These are phyloP conservation scores for Chondrus crispus DNA, from an alignment of 23 red algal genomes.

Conservation along the genomic window DNA sequence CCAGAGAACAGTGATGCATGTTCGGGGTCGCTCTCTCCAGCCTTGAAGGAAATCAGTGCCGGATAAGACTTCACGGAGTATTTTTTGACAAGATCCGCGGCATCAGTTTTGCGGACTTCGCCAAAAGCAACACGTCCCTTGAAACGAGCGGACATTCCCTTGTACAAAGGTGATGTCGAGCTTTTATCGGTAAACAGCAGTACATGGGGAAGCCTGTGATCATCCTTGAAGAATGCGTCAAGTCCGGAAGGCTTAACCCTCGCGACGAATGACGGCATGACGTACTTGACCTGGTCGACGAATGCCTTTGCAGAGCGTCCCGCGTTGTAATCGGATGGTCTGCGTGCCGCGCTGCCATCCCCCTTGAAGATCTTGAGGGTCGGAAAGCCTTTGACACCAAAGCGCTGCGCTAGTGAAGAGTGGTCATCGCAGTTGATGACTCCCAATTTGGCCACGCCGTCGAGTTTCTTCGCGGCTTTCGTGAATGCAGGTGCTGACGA, in stretches of 20 bases:
- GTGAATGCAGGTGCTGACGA: constrained; percentile 63
- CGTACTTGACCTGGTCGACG: constrained; percentile 56
- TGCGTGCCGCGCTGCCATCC: constrained; percentile 14
- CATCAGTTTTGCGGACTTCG: constrained; percentile 71
- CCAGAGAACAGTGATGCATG: constrained; percentile 21
- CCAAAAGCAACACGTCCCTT: constrained; percentile 61
- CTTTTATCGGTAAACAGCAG: constrained; percentile 82
- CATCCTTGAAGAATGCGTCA: constrained; percentile 78
- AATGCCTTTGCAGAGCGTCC: constrained; percentile 67
- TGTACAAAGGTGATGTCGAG: constrained; percentile 58
- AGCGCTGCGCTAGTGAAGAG: constrained; percentile 59
- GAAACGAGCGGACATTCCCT: constrained; percentile 70
- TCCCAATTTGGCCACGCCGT: constrained; percentile 78
- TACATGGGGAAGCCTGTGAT: constrained; percentile 74
- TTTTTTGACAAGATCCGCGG: background rate
- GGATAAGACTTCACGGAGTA: constrained; percentile 24
- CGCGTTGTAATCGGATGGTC: constrained; percentile 78
- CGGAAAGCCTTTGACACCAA: constrained; percentile 76
- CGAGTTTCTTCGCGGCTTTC: constrained; percentile 66
- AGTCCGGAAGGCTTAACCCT: constrained; percentile 68
- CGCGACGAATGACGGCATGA: constrained; percentile 70
- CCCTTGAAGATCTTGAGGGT: constrained; percentile 90
- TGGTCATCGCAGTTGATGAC: constrained; percentile 83
- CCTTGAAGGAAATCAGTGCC: constrained; percentile 34
- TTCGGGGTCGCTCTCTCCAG: constrained; percentile 20